These are phyloP conservation scores for Radiomyces spectabilis DNA, from an alignment of 192 early-diverging fungal genomes.

Conservation along the genomic window DNA sequence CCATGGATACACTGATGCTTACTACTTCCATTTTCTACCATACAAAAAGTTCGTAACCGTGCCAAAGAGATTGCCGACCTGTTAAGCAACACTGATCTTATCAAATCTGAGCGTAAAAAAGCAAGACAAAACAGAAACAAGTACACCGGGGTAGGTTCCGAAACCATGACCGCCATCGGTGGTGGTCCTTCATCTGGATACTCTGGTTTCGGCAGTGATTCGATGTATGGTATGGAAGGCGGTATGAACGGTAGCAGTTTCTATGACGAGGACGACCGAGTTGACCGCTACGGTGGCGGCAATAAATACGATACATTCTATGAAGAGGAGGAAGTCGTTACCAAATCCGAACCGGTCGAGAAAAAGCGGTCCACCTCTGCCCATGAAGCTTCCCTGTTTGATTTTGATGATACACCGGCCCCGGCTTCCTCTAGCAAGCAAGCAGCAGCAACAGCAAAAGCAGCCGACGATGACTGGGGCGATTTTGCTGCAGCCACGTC, in stretches of 20 bases:
- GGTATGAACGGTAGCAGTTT: conserved; percentile 20
- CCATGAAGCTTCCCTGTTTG: conserved; percentile 58
- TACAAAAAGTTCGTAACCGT: conserved; percentile 79
- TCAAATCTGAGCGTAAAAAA: conserved; percentile 83
- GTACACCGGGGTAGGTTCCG: conserved; percentile 71
- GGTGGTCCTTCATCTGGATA: conserved; percentile 19
- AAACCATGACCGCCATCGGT: conserved; percentile 26
- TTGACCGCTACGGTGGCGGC: conserved; percentile 36
- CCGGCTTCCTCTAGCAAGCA: conserved; percentile 1
- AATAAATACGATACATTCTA: conserved; percentile 25
- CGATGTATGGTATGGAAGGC: conserved; percentile 22
- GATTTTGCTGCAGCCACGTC: conserved; percentile 50
- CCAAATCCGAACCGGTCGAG: conserved; percentile 10
- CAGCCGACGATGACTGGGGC: conserved; percentile 68
- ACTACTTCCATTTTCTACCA: neutral
- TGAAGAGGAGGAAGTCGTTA: conserved; percentile 21
- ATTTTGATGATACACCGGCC: conserved; percentile 50
- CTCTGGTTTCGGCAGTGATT: conserved; percentile 25
- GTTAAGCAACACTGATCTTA: conserved; percentile 64
- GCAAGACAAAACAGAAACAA: conserved; percentile 86
- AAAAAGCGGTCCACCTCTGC: conserved; percentile 7
- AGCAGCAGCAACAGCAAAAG: conserved; percentile 8
- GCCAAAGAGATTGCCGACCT: conserved; percentile 88
- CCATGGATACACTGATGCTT: neutral
- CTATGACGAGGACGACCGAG: conserved; percentile 26